Conservation (phyloP, 2,329 filamentous ascomycete species). For the Fusarium sp. region DNA sequence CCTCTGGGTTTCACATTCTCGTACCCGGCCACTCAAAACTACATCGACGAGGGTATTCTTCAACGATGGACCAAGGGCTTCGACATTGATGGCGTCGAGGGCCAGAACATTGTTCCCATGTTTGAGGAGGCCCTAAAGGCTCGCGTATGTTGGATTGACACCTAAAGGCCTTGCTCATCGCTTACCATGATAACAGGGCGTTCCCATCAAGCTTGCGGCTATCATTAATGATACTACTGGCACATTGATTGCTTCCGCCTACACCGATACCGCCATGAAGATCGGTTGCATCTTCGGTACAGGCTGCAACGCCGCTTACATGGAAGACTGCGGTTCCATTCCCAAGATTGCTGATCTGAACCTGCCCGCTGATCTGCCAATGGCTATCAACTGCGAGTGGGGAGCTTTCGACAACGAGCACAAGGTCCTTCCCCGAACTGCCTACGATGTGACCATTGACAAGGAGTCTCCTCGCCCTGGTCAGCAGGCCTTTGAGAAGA, state of each 20-base stretch:
- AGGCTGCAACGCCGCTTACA: constrained; percentile 97
- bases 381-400: constrained; percentile 98
- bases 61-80: constrained; percentile 99
- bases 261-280: constrained; percentile 92
- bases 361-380: constrained; percentile 82
- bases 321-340: constrained; percentile 91
- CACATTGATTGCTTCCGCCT: constrained; percentile 94
- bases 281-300: constrained; percentile 99
- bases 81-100: constrained; percentile 92
- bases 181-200: constrained; percentile 64
- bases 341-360: constrained; percentile 95
- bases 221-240: constrained; percentile 98
- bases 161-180: neutral
- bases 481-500: constrained; percentile 97
- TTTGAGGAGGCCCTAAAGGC: constrained; percentile 82
- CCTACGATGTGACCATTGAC: constrained; percentile 89
- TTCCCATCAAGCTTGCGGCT: constrained; percentile 92
- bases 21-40: constrained; percentile 92
- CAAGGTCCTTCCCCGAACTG: constrained; percentile 84
- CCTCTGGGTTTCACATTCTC: constrained; percentile 96
- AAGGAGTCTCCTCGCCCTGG: constrained; percentile 91
- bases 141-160: constrained; percentile 47
- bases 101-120: constrained; percentile 88
- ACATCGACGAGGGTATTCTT: constrained; percentile 90
- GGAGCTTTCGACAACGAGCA: constrained; percentile 97